Conservation (phyloP, 192 early-diverging fungal genomes). For the Radiomyces spectabilis region DNA sequence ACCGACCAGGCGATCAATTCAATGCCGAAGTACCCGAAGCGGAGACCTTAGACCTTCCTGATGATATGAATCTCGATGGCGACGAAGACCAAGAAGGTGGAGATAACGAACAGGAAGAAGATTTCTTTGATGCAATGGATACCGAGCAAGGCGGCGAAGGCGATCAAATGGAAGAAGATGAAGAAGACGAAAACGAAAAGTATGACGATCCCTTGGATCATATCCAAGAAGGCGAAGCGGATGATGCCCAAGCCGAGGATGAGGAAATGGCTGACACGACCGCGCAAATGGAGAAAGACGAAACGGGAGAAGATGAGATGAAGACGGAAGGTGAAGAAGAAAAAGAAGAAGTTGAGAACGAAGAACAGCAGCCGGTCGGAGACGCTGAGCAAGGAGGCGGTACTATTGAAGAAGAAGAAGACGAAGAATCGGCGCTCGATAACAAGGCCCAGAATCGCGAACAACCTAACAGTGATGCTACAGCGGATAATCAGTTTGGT, state of each 20-base stretch:
- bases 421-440: slow-evolving; percentile 28
- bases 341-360: slow-evolving; percentile 31
- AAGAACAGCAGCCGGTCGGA: slow-evolving; percentile 33
- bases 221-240: slow-evolving; percentile 30
- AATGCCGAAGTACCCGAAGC: slow-evolving; percentile 58
- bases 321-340: slow-evolving; percentile 37
- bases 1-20: slow-evolving; percentile 39
- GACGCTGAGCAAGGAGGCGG: slow-evolving; percentile 32
- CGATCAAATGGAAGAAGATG: slow-evolving; percentile 35
- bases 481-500: slow-evolving; percentile 56
- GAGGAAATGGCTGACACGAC: slow-evolving; percentile 25
- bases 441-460: slow-evolving; percentile 30
- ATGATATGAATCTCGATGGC: slow-evolving; percentile 68
- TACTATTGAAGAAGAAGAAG: slow-evolving; percentile 35
- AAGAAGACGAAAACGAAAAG: slow-evolving; percentile 30
- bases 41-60: slow-evolving; percentile 70
- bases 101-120: slow-evolving; percentile 43
- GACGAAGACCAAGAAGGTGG: slow-evolving; percentile 46
- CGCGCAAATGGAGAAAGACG: slow-evolving; percentile 26
- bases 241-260: slow-evolving; percentile 20
- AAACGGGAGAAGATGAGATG: slow-evolving; percentile 36
- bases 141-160: slow-evolving; percentile 29
- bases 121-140: slow-evolving; percentile 47
- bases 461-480: slow-evolving; percentile 31
- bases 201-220: slow-evolving; percentile 13